These are phyloP conservation scores for Petunia hybrid DNA, from an alignment of 305 asterid species.

Conservation along the genomic window DNA sequence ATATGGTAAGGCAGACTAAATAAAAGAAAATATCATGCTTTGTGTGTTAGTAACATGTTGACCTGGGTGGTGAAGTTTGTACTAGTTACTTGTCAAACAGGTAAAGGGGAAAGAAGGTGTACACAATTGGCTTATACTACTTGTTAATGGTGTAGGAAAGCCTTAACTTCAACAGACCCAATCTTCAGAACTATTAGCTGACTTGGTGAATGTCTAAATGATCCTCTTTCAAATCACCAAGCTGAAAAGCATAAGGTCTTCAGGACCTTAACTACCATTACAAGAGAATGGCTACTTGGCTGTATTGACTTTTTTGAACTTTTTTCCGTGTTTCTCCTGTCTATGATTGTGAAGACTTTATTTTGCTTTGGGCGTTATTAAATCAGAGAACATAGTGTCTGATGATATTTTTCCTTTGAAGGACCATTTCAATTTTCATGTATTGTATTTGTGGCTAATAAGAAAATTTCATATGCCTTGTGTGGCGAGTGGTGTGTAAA, in stretches of 20 bases:
- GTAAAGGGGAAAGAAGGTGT: too few relatives aligned
- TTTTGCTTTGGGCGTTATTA: constrained; percentile 1
- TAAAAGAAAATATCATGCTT: background rate
- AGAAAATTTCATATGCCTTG: background rate
- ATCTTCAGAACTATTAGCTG: too few relatives aligned
- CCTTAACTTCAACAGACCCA: too few relatives aligned
- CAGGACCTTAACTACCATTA: background rate
- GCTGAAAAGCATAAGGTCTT: constrained; percentile 7
- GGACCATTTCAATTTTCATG: constrained; percentile 13
- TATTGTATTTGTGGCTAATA: too few relatives aligned
- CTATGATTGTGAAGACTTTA: background rate
- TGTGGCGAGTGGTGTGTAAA: constrained; percentile 6
- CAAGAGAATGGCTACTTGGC: constrained; percentile 4
- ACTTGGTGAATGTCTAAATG: too few relatives aligned
- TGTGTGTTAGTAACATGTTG: background rate
- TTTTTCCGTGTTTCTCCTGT: constrained; percentile 11
- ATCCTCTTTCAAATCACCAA: constrained; percentile 16
- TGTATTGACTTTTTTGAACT: background rate
- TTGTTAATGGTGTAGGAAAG: too few relatives aligned
- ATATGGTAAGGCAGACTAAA: background rate
- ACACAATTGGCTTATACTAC: too few relatives aligned
- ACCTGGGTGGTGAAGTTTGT: background rate
- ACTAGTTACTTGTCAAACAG: background rate
- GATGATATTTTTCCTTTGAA: background rate
- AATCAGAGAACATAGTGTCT: background rate